Evolutionary conservation across 352 stramenopile genomes (phyloP), one percentile per base, ranked within the genome.

Genomic region (Globisporangium ultimum): DNA sequence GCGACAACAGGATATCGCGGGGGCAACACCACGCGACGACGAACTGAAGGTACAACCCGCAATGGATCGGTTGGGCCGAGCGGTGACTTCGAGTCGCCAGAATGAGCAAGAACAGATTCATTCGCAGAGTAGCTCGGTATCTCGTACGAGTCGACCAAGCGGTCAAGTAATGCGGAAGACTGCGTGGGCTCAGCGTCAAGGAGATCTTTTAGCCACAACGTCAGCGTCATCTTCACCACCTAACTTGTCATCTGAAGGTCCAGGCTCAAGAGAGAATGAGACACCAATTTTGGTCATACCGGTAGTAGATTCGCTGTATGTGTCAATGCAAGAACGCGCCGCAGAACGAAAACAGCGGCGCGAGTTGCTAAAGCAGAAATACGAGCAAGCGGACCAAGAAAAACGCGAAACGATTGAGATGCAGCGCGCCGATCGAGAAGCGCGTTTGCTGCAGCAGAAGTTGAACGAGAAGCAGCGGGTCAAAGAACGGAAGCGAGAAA

Each of bases 281-380:
- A 43, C 18, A 6, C 7, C 49, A n/a, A 20, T 32, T 21, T 48
- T 20, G 2, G 14, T 20, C 18, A 9, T n/a, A 9, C 50, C 51
- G 15, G 52, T 63, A 14, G 54, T 63, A 5, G 73, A 87, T 51
- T 68, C 75, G 34, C 58, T 88, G 5, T 89, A 83, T 48, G 15
- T 63, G 20, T 67, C 73, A 0, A 91, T 89, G 76, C 67, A 84
- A 49, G 71, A 77, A 55, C 76, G 78, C 7, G 71, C 78, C 10
- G 55, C 55, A n/a, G 67, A 87, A 50, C 72, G 81, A 8, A 89
- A 88, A 38, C 50, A 68, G 60, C 76, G 78, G 24, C 77, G 81
- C 18, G 75, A 86, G 34, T 48, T 75, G 32, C 62, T 91, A 18
- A 73, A 69, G 52, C 66, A 63, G 20, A 81, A 70, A 40, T 89